Evolutionary conservation across 805 yeast species (phyloP), one percentile per base, ranked within the genome.

Genomic region (Schizosaccharomyces pombe): DNA sequence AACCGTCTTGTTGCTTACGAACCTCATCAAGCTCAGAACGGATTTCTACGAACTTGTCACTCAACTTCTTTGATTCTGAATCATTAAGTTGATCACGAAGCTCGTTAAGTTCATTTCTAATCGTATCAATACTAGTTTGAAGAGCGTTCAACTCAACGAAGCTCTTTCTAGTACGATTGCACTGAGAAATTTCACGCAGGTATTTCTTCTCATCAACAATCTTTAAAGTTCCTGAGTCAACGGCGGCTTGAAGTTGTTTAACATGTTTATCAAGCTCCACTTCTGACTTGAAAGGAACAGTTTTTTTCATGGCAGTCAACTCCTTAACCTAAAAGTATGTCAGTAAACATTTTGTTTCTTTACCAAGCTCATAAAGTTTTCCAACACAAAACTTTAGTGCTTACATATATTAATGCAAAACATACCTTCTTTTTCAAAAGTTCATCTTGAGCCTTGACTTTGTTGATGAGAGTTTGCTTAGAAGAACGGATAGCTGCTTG

Each of bases 161-260:
- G 66, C 81, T 87, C 67, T 81, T 82, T 64, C 80, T 78, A 64
- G 82, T 70, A 70, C 84, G 85, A 69, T 89, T 79, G 67, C 91
- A 76, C 51, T 79, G 68, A 54, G 85, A 75, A 74, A 85, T 82
- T 70, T 89, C 97, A 70, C 83, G 83, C 60, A 91, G 78, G 59
- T 74, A 69, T 64, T 79, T 75, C 72, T 85, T 81, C 75, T 91
- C 99, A 59, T 89, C 95, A 55, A 86, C 96, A 63, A 91, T 77
- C 62, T 84, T 77, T 65, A 91, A 73, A 51, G 74, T 68, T 58
- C 97, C 97, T 53, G 82, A 69, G 55, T 82, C 84, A 58, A 91
- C 80, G 60, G 75, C 72, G 47, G 73, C 75, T 65, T 91, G 96
- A 19, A 63, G 85, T 75, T 54, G 43, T 57, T 65, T 64, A 63